Evolutionary conservation across 2,329 filamentous ascomycete genomes (phyloP), one percentile per base, ranked within the genome.

Genomic region (Macroventuria anomochaeta): DNA sequence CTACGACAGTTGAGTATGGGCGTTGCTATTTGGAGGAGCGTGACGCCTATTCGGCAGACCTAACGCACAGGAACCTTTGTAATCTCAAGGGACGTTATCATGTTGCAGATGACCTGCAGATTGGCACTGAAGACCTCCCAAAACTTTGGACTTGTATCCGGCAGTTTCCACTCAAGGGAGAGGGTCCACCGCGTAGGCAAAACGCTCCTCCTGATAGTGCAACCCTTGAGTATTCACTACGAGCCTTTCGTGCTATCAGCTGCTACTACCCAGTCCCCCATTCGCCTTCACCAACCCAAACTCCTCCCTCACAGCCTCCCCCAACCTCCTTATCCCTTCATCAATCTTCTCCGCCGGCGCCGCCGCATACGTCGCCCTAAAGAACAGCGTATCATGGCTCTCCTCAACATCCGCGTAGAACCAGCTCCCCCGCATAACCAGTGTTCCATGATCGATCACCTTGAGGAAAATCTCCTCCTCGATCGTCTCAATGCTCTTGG

Each of bases 351-450:
- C 77, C 29, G 69, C 71, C 17, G 74, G 86, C 2, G 92, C 92
- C 31, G 92, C 88, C 0, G 93, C 93, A 78, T 89, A 99, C 0
- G 93, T 99, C 3, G 90, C 87, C 46, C 95, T 85, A 81, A 97
- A 96, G 78, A 91, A 97, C 75, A 96, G 80, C 23, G 86, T 88
- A 76, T 80, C 68, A 43, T 80, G 79, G 46, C 77, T 73, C 10
- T 79, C 81, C 40, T 84, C 80, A 36, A 82, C 83, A 70, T 95
- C 88, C 0, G 93, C 90, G 53, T 86, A 83, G 82, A 97, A 99
- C 93, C 93, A 99, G 40, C 88, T 93, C 3, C 95, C 95, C 40
- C 90, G 84, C 53, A 90, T 91, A 2, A 95, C 81, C 38, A 99
- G 81, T 4, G 95, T 90, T 18, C 90, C 89, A 64, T 88, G 84